A percentile compares a stretch with the other conserved stretches of the same genome.
phyloP scores from a whole-genome alignment of 2,329 filamentous ascomycete species.

The Daldinia sp. region DNA sequence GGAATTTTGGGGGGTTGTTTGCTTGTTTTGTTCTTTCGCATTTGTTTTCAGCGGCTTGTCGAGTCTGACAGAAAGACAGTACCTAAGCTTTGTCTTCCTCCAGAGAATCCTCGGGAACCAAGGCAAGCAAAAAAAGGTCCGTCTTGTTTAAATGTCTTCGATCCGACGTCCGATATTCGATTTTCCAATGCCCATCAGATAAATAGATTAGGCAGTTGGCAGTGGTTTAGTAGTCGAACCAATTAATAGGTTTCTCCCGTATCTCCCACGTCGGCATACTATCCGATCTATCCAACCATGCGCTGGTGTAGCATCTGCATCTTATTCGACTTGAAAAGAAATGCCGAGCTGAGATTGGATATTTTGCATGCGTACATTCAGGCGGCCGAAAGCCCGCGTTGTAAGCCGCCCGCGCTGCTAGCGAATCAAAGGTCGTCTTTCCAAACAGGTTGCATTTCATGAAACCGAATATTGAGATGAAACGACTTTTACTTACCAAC shows the following conservation, averaged over 20 bases:
- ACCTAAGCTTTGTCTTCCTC: slow-evolving; percentile 11
- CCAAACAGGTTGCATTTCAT: slow-evolving; percentile 16
- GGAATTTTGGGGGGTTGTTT: not conserved
- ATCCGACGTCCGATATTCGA: no score
- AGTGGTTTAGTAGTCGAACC: not conserved
- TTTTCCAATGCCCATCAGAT: no score
- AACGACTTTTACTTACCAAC: slow-evolving; percentile 64
- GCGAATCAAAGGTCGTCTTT: slow-evolving; percentile 30
- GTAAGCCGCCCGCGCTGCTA: slow-evolving; percentile 11
- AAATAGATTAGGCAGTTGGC: slow-evolving; percentile 3
- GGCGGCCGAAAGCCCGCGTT: slow-evolving; percentile 20
- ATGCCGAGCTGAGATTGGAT: slow-evolving; percentile 26
- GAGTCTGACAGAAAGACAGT: slow-evolving; percentile 1
- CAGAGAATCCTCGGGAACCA: slow-evolving; percentile 1
- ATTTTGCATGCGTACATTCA: slow-evolving; percentile 29
- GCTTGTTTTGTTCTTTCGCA: slow-evolving; percentile 4
- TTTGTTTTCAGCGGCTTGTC: slow-evolving; percentile 6
- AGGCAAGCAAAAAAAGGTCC: not conserved
- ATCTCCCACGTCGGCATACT: no score
- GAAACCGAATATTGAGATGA: slow-evolving; percentile 26
- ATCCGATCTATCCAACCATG: not conserved
- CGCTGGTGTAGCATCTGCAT: slow-evolving; percentile 3
- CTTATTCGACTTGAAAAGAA: slow-evolving; percentile 10
- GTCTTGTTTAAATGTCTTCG: not conserved
- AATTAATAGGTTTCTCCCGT: not conserved